Evolutionary conservation across 257 asterid species (phyloP).

Genomic region (Lithospermum erythrorhizon): DNA sequence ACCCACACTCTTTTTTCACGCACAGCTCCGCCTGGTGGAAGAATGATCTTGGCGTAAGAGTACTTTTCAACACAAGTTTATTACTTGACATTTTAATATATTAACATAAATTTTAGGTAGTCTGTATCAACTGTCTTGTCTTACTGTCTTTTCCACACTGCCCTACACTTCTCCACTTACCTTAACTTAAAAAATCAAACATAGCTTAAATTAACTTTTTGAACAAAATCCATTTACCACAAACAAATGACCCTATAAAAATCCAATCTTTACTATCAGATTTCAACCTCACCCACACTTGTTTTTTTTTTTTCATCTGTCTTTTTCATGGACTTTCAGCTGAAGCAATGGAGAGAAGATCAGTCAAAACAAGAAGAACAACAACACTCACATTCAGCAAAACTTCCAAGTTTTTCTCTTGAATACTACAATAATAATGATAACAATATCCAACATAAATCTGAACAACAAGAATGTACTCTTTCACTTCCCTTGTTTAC

Average conservation of each 20-base stretch:
- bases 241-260: not conserved
- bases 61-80: too few species aligned
- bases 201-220: too few species aligned
- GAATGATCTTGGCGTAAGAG: too few species aligned
- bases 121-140: not conserved
- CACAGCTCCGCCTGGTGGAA: too few species aligned
- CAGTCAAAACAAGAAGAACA: conserved; percentile 31
- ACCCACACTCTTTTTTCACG: too few species aligned
- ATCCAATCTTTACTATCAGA: not conserved
- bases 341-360: conserved; percentile 50
- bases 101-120: too few species aligned
- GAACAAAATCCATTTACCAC: not conserved
- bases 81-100: too few species aligned
- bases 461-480: conserved; percentile 4
- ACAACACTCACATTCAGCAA: conserved; percentile 24
- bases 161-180: not conserved
- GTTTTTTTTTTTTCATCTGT: not conserved
- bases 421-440: conserved; percentile 11
- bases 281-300: not conserved
- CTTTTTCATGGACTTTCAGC: not conserved
- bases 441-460: not conserved
- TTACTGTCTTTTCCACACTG: not conserved
- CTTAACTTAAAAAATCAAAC: not conserved
- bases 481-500: conserved; percentile 59
- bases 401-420: conserved; percentile 42